Evolutionary conservation across 2,329 filamentous ascomycete species (phyloP), one percentile per base, ranked within the genome.

Genomic region (Pseudogymnoascus sp.): DNA sequence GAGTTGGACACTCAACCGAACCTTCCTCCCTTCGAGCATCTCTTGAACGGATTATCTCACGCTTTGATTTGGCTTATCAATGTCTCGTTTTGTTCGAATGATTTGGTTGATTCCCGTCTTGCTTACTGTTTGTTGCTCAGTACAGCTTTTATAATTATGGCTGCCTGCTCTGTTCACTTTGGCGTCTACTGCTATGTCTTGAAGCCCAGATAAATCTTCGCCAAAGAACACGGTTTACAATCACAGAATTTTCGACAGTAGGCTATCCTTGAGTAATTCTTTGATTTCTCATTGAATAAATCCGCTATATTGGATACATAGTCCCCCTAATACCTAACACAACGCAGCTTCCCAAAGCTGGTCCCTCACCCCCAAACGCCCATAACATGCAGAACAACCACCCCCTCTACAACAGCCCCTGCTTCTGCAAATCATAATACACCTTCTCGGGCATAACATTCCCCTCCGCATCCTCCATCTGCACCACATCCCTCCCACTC

Each of bases 361-460:
- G 45, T 51, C 45, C 45, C 45, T 28, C 14, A 6, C 21, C 45
- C 43, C 45, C 21, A 51, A 51, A 51, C 45, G 45, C 45, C 45
- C 4, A 51, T 28, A 51, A 1, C 23, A 51, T 51, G 45, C 45
- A 51, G 23, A 10, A 11, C 45, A 51, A 4, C 6, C 45, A 23
- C 14, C 23, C 10, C 43, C 21, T 64, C 64, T 73, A 95, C 68
- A 96, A 78, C 73, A 96, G 80, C 36, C 93, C 93, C 75, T 96
- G 92, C 79, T 96, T 96, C 77, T 92, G 90, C 77, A 98, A 78
- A 82, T 99, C 95, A 69, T 93, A 88, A 76, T 97, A 99, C 63
- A 99, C 93, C 82, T 96, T 96, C 79, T 97, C 92, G 0, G 96
- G 95, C 95, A 99, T 99, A 64, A 99, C 95, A 72, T 99, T 98